Percentiles rank a stretch among this genome's conserved stretches.
Evolutionary conservation across 2,329 filamentous ascomycete species (phyloP).

Genomic region (Talaromyces sp.): DNA sequence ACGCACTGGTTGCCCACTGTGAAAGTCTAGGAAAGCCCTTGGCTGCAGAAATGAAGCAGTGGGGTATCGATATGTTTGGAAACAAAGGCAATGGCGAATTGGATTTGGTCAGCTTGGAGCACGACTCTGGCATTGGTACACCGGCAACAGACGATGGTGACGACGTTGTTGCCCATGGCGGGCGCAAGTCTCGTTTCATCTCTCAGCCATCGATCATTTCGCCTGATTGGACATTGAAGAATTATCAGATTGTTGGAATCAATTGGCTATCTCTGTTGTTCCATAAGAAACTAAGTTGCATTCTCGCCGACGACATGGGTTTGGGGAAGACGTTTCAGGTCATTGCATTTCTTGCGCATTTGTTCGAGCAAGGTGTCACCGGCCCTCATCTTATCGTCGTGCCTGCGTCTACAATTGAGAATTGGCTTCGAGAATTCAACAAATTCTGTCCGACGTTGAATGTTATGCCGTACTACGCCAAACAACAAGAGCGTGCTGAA

Average conservation of each 20-base stretch:
- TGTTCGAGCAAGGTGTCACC: constrained; percentile 65
- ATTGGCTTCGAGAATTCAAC: constrained; percentile 89
- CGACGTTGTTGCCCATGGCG: constrained; percentile 30
- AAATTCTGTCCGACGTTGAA: constrained; percentile 76
- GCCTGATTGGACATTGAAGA: constrained; percentile 73
- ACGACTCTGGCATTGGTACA: constrained; percentile 67
- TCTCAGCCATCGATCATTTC: constrained; percentile 76
- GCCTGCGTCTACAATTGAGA: constrained; percentile 88
- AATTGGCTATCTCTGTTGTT: constrained; percentile 92
- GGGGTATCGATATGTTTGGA: constrained; percentile 65
- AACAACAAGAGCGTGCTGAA: constrained; percentile 62
- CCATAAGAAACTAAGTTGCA: constrained; percentile 74
- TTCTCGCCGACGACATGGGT: constrained; percentile 95
- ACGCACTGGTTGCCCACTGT: constrained; percentile 73
- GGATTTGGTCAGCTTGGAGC: constrained; percentile 56
- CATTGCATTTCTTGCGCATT: constrained; percentile 81
- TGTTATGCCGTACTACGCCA: constrained; percentile 70
- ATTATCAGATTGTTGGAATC: constrained; percentile 89
- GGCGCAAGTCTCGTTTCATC: constrained; percentile 46
- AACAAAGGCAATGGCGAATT: constrained; percentile 57
- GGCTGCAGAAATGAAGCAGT: constrained; percentile 61
- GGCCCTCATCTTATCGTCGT: constrained; percentile 84
- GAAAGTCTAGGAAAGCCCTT: constrained; percentile 68
- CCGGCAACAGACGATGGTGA: constrained; percentile 49
- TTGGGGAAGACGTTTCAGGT: constrained; percentile 96